Evolutionary conservation across 371 early-diverging fungal species (phyloP).

Genomic region (Nosema muscidifuracis): DNA sequence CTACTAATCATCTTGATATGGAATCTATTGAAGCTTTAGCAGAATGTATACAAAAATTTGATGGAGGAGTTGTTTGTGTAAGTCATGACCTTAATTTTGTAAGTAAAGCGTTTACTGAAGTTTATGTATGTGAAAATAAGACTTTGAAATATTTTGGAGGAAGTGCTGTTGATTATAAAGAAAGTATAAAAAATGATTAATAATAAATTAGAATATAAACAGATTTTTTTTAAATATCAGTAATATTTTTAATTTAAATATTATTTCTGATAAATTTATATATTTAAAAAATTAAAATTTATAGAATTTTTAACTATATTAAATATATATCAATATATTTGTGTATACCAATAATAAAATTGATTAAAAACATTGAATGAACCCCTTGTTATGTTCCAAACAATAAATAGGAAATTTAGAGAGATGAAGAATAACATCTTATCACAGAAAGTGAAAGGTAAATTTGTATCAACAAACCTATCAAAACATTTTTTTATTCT

Average conservation of each 20-base stretch:
- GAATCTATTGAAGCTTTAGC: conserved; percentile 89
- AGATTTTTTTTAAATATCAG: too few species aligned
- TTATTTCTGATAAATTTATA: too few species aligned
- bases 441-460: not conserved
- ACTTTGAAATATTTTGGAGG: conserved; percentile 33
- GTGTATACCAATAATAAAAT: too few species aligned
- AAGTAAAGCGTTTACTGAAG: conserved; percentile 74
- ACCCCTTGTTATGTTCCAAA: too few species aligned
- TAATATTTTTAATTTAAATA: too few species aligned
- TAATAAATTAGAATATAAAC: too few species aligned
- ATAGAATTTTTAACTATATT: too few species aligned
- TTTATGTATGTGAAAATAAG: conserved; percentile 78
- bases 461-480: not conserved
- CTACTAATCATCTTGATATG: conserved; percentile 83
- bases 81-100: conserved; percentile 91
- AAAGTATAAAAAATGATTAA: conserved; percentile 4
- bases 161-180: conserved; percentile 41
- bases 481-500: not conserved
- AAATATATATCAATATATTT: too few species aligned
- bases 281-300: too few species aligned
- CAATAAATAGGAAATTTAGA: not conserved
- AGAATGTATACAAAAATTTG: conserved; percentile 80
- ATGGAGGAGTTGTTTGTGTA: conserved; percentile 89
- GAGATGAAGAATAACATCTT: not conserved
- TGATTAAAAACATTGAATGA: not conserved